phyloP scores from a whole-genome alignment of 495 filamentous ascomycete genomes.

The Lophiostoma macrostomum region DNA sequence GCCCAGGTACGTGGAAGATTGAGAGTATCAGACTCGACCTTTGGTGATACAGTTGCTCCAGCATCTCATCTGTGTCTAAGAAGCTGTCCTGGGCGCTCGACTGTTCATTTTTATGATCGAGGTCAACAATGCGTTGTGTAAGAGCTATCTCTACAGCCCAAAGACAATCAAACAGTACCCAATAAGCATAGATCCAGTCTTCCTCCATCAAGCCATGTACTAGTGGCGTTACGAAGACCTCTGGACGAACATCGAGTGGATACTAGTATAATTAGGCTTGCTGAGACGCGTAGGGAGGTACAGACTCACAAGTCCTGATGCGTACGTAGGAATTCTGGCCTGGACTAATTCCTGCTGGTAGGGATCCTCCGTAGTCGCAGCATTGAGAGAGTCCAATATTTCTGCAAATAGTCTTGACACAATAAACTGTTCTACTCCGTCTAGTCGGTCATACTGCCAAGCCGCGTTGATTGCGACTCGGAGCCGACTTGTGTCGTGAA shows the following conservation, averaged over 20 bases:
- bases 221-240: constrained; percentile 21
- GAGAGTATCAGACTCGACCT: constrained; percentile 22
- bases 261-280: constrained; percentile 21
- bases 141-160: constrained; percentile 32
- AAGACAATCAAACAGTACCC: constrained; percentile 27
- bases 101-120: constrained; percentile 16
- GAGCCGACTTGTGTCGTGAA: constrained; percentile 24
- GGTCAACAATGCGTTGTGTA: constrained; percentile 28
- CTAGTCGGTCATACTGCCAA: constrained; percentile 28
- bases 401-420: constrained; percentile 27
- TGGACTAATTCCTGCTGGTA: constrained; percentile 21
- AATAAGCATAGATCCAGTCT: constrained; percentile 32
- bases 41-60: constrained; percentile 21
- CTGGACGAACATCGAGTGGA: constrained; percentile 26
- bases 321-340: constrained; percentile 22
- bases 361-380: constrained; percentile 12
- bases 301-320: constrained; percentile 23
- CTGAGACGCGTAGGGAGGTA: not conserved
- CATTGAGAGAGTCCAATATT: constrained; percentile 21
- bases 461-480: constrained; percentile 24
- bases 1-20: constrained; percentile 21
- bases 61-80: constrained; percentile 23
- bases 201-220: constrained; percentile 26
- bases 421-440: constrained; percentile 22
- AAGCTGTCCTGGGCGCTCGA: constrained; percentile 2